Conservation (phyloP, 2,329 filamentous ascomycete genomes). For the Aspergillus ochraceus region DNA sequence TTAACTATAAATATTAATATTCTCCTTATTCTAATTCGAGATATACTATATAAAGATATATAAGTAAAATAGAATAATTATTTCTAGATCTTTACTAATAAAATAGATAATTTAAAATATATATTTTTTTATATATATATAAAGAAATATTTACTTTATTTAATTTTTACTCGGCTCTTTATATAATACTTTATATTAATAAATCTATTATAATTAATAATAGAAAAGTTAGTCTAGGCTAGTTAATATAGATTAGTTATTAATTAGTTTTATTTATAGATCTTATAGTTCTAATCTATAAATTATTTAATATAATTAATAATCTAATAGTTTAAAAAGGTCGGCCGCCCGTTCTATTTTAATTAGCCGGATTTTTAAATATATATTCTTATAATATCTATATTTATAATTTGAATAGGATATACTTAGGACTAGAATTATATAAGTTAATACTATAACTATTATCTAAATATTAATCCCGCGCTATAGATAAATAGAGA, state of each 20-base stretch:
- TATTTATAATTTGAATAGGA: too few species aligned
- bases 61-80: background rate
- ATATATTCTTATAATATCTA: too few species aligned
- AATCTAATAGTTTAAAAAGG: background rate
- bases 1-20: slow-evolving; percentile 5
- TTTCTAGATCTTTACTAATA: slow-evolving; percentile 1
- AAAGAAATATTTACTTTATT: slow-evolving; percentile 6
- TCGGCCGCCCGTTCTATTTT: too few species aligned
- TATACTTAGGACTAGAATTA: too few species aligned
- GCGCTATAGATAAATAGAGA: too few species aligned
- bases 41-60: slow-evolving; percentile 10
- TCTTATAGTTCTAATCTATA: background rate
- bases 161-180: slow-evolving; percentile 6
- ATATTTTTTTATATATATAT: slow-evolving; percentile 6
- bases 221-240: background rate
- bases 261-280: background rate
- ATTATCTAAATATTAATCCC: too few species aligned
- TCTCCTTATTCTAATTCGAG: slow-evolving; percentile 4
- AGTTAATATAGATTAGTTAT: background rate
- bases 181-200: slow-evolving; percentile 3
- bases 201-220: slow-evolving; percentile 1
- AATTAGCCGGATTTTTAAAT: too few species aligned
- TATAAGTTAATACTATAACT: too few species aligned
- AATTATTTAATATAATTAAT: background rate
- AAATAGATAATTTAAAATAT: slow-evolving; percentile 7